Percentiles rank a stretch among this genome's conserved stretches.
phyloP scores from a whole-genome alignment of 2,329 filamentous ascomycete genomes.

The Xylaria sp. region DNA sequence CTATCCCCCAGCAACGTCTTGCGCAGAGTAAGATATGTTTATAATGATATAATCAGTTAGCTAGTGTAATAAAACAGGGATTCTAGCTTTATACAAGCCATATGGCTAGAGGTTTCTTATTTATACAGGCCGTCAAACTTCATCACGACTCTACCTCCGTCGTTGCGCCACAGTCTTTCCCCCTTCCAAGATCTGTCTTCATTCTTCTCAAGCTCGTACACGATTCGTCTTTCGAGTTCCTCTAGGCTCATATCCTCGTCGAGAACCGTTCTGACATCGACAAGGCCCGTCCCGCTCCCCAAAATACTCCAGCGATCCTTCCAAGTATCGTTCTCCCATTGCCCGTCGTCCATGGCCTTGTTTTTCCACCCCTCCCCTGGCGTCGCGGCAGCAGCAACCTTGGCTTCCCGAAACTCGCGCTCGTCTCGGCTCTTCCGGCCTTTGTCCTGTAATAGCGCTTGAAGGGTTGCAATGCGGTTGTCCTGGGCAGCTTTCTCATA shows the following conservation, averaged over 20 bases:
- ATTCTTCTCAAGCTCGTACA: conserved; percentile 33
- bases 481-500: conserved; percentile 15
- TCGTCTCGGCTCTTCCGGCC: conserved; percentile 10
- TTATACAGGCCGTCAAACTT: not conserved
- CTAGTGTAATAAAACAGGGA: too few species aligned
- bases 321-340: conserved; percentile 32
- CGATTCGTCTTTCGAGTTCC: conserved; percentile 32
- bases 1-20: too few species aligned
- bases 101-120: too few species aligned
- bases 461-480: conserved; percentile 8
- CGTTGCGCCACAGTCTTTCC: conserved; percentile 32
- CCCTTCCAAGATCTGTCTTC: conserved; percentile 33
- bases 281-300: conserved; percentile 28
- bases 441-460: conserved; percentile 21
- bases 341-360: conserved; percentile 15
- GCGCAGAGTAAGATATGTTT: too few species aligned
- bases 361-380: conserved; percentile 25
- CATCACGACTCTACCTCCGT: conserved; percentile 29
- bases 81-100: too few species aligned
- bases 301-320: conserved; percentile 24
- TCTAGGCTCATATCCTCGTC: conserved; percentile 32
- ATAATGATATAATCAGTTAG: too few species aligned
- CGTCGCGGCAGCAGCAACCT: conserved; percentile 17
- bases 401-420: conserved; percentile 31
- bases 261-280: conserved; percentile 30